A percentile compares a stretch with the other conserved stretches of the same genome.
Evolutionary conservation across 1,284 basidiomycete species (phyloP).

Genomic region (Irpex sp.): DNA sequence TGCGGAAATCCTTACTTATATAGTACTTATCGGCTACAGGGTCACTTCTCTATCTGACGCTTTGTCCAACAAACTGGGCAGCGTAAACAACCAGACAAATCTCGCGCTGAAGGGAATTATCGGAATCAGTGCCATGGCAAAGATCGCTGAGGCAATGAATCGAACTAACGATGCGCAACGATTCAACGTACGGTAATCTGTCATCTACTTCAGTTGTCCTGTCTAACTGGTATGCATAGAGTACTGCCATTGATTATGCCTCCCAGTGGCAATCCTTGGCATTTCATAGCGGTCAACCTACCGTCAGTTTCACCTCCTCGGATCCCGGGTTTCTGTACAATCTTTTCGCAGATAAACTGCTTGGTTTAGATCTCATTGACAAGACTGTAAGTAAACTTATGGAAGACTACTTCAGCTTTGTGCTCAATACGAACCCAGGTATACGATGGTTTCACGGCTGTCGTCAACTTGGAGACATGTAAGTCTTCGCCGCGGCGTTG

Average conservation of each 20-base stretch:
- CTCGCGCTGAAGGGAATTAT: constrained; percentile 73
- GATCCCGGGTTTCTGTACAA: constrained; percentile 48
- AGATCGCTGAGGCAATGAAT: constrained; percentile 47
- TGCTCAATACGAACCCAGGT: background rate
- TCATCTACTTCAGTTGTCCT: background rate
- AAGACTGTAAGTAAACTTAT: constrained; percentile 15
- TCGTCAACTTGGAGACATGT: background rate
- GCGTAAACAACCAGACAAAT: constrained; percentile 57
- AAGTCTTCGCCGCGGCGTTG: background rate
- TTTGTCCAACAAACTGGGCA: background rate
- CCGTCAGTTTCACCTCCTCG: background rate
- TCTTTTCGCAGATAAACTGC: constrained; percentile 58
- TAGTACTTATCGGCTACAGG: background rate
- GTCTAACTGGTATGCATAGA: background rate
- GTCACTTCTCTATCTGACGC: background rate
- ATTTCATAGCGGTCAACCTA: background rate
- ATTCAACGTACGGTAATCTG: constrained; percentile 42
- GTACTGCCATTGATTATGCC: background rate
- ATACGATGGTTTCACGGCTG: background rate
- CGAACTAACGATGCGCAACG: constrained; percentile 40
- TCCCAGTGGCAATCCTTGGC: background rate
- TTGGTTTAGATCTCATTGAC: constrained; percentile 27
- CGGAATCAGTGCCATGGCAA: constrained; percentile 61
- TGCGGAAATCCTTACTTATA: too few species aligned
- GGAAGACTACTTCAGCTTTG: too few species aligned